These are phyloP conservation scores for Parsonsia alboflavescens DNA, from an alignment of 257 asterid genomes.

Conservation along the genomic window DNA sequence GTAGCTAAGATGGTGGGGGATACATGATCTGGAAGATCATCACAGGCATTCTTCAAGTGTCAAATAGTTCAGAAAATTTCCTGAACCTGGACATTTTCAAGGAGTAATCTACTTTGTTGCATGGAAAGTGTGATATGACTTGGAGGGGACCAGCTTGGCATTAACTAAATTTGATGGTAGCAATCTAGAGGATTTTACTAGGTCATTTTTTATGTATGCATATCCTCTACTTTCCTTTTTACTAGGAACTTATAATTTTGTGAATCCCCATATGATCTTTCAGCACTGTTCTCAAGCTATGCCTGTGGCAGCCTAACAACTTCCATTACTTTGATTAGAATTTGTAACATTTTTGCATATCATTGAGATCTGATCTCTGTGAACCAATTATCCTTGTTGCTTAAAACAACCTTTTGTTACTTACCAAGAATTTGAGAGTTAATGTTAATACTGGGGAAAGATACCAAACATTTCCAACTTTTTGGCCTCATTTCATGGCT, in stretches of 20 bases:
- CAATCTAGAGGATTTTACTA: not conserved
- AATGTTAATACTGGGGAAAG: not conserved
- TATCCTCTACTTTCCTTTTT: not conserved
- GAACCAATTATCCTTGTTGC: not conserved
- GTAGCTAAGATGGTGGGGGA: not conserved
- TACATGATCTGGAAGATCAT: constrained; percentile 2
- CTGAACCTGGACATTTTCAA: constrained; percentile 7
- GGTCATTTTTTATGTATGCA: not conserved
- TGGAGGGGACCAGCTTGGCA: constrained; percentile 10
- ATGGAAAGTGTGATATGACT: not conserved
- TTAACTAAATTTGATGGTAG: not conserved
- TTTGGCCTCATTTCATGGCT: not conserved
- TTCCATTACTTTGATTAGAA: too few species aligned
- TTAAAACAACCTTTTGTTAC: not conserved
- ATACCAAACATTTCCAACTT: not conserved
- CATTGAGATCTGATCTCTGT: not conserved
- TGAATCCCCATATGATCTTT: not conserved
- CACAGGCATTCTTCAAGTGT: not conserved
- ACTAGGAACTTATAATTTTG: not conserved
- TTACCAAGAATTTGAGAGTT: not conserved
- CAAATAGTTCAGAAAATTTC: not conserved
- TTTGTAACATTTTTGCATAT: not conserved
- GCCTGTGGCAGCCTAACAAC: not conserved
- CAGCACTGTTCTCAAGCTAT: not conserved
- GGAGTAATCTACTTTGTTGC: not conserved